Conservation (phyloP, 192 early-diverging fungal species). For the Coemansia sp. region DNA sequence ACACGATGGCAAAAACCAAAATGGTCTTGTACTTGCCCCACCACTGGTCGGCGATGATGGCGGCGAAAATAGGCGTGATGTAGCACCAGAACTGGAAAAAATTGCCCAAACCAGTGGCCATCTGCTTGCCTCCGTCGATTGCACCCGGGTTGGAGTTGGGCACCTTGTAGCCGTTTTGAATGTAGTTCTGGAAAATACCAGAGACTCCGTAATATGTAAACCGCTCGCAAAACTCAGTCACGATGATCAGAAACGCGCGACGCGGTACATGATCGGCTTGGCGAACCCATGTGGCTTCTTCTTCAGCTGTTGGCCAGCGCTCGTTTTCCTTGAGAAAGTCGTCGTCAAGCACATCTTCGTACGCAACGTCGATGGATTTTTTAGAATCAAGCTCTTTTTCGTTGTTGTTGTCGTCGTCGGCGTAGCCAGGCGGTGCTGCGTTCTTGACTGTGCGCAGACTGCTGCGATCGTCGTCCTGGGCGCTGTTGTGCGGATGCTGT, state of each 20-base stretch:
- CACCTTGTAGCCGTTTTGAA: conserved; percentile 54
- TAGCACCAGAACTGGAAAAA: conserved; percentile 70
- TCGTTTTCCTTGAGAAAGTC: conserved; percentile 38
- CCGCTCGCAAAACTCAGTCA: conserved; percentile 63
- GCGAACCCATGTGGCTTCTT: conserved; percentile 55
- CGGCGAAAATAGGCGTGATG: conserved; percentile 61
- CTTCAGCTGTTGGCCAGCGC: conserved; percentile 60
- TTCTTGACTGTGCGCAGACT: neutral
- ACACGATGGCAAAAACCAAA: conserved; percentile 62
- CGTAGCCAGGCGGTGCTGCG: neutral
- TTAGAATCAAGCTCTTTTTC: conserved; percentile 1
- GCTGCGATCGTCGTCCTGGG: neutral
- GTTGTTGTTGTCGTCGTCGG: neutral
- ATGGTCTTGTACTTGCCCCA: conserved; percentile 77
- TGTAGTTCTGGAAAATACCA: conserved; percentile 64
- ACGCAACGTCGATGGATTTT: conserved; percentile 16
- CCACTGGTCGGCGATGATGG: conserved; percentile 70
- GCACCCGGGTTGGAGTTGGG: conserved; percentile 51
- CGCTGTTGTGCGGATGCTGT: neutral
- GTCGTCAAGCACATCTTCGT: conserved; percentile 58
- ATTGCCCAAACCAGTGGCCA: conserved; percentile 60
- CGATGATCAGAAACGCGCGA: conserved; percentile 57
- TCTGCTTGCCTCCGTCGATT: conserved; percentile 57
- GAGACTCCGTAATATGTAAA: conserved; percentile 65
- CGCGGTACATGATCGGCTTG: conserved; percentile 61